Conservation (phyloP, 108 stramenopile species). For the Discostella pseudostelligera region DNA sequence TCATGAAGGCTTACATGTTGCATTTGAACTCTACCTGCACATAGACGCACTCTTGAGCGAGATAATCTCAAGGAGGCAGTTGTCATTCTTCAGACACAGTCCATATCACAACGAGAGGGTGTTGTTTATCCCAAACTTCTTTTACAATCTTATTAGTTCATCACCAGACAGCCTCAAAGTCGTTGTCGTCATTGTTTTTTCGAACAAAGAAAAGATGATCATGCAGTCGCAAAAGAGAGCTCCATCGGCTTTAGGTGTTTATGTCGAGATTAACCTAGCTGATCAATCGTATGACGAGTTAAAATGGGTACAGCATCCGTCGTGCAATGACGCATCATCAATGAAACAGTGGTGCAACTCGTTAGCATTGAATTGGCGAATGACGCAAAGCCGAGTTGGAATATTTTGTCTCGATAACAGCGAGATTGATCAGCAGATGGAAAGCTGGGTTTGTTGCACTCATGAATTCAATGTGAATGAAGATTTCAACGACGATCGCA, state of each 20-base stretch:
- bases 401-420: slow-evolving; percentile 45
- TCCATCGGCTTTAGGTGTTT: slow-evolving; percentile 58
- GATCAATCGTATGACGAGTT: slow-evolving; percentile 57
- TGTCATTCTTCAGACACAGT: slow-evolving; percentile 29
- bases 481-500: slow-evolving; percentile 55
- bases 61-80: slow-evolving; percentile 40
- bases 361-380: slow-evolving; percentile 62
- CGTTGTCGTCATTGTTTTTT: slow-evolving; percentile 58
- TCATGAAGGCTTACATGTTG: slow-evolving; percentile 28
- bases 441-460: slow-evolving; percentile 37
- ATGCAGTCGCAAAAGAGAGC: slow-evolving; percentile 18
- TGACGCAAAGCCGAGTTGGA: slow-evolving; percentile 52
- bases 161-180: slow-evolving; percentile 37
- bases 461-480: slow-evolving; percentile 60
- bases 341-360: slow-evolving; percentile 58
- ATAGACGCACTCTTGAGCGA: slow-evolving; percentile 58
- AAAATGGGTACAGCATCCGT: slow-evolving; percentile 57
- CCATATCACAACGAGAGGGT: slow-evolving; percentile 28
- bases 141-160: slow-evolving; percentile 62
- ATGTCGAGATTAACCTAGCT: slow-evolving; percentile 53
- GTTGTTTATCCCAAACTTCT: slow-evolving; percentile 49
- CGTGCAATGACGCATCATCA: slow-evolving; percentile 7
- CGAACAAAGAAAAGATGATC: slow-evolving; percentile 34
- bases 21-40: slow-evolving; percentile 51
- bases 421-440: slow-evolving; percentile 23